phyloP scores from a whole-genome alignment of 345 rosid genomes.

The Leavenworthia alabamica region DNA sequence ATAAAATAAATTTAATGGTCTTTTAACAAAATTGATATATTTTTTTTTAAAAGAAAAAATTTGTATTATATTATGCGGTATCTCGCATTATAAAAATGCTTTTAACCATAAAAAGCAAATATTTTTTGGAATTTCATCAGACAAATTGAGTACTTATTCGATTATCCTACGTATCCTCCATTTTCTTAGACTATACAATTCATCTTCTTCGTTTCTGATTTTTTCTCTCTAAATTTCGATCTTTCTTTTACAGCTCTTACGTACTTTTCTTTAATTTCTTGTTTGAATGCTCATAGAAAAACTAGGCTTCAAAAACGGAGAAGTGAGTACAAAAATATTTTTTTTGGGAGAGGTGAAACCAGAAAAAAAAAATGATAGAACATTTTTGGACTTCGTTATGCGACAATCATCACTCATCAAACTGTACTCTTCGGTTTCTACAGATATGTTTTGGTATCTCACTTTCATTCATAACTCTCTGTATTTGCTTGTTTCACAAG shows the following conservation, averaged over 20 bases:
- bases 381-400: conserved; percentile 51
- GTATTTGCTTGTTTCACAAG: conserved; percentile 40
- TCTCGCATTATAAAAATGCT: not conserved
- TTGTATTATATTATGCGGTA: not conserved
- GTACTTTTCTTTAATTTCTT: not conserved
- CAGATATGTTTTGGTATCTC: conserved; percentile 45
- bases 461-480: conserved; percentile 41
- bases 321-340: not conserved
- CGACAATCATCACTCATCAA: conserved; percentile 43
- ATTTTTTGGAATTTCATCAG: not conserved
- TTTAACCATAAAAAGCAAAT: not conserved
- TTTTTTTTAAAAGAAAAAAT: too few species aligned
- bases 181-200: not conserved
- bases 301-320: not conserved
- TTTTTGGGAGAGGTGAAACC: not conserved
- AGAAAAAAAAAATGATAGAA: conserved; percentile 30
- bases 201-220: not conserved
- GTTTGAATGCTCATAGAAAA: conserved; percentile 1
- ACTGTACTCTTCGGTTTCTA: conserved; percentile 46
- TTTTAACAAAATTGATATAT: too few species aligned
- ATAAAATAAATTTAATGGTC: too few species aligned
- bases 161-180: not conserved
- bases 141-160: not conserved
- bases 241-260: conserved; percentile 4
- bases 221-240: not conserved